Base-by-base conservation (phyloP, 1,139 yeast genomes). In the Zygosaccharomyces sapae region DNA sequence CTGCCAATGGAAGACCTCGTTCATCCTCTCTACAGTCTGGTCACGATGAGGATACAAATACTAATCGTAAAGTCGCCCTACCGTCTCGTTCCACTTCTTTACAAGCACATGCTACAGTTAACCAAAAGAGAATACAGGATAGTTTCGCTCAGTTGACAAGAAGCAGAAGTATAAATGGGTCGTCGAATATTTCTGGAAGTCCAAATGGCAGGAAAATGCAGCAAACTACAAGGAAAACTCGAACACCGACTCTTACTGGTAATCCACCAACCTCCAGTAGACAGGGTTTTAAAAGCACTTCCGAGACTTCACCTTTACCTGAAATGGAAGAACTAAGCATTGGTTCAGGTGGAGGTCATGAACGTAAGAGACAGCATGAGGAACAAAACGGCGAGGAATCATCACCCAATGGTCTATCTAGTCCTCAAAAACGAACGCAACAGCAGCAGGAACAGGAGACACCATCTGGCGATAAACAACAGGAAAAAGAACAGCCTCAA, bases 1-100 rank as follows among this genome's bases (percentile, higher is more conserved):
- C 27, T 30, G 31, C 19, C 33, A 43, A 29, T n/a, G 47, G 48
- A 20, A 55, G 67, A 40, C 60, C 60, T 18, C 55, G 67, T 38
- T 62, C 68, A 5, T 51, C 63, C 1, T 64, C 68, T 2, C 50
- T 63, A 27, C 68, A 64, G 49, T 51, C 65, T 2, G 33, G 50
- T 16, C 34, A 35, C 19, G 43, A 39, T 38, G 19, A 33, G 25
- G 16, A 41, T 16, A 41, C 36, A 16, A 49, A 38, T 20, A 8
- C 25, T 18, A 30, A 27, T 36, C 29, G 38, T 12, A 13, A 33
- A 5, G 38, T 45, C 0, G 41, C 48, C 18, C 9, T 41, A 8
- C 51, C 45, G 12, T 41, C 46, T 27, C 55, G 67, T n/a, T 56
- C 67, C 3, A 62, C 62, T 47, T 64, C 68, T 0, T 49, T 64